phyloP scores from a whole-genome alignment of 78 protist species.

The Polysphondylium violaceum region DNA sequence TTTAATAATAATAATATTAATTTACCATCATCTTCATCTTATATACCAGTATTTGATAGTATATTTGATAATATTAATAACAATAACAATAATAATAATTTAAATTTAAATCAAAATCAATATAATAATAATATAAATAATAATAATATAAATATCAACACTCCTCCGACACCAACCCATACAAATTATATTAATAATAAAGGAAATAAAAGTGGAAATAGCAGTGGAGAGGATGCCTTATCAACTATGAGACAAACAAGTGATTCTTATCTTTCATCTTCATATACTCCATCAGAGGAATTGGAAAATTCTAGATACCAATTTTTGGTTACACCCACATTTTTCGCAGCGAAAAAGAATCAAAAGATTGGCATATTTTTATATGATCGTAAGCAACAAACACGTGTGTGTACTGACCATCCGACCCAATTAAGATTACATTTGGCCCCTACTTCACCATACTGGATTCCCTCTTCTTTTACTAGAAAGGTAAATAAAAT shows the following conservation, averaged over 20 bases:
- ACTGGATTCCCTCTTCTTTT: slow-evolving; percentile 56
- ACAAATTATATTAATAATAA: background rate
- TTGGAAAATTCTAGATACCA: background rate
- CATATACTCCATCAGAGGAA: slow-evolving; percentile 1
- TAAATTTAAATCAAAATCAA: background rate
- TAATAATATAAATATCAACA: too few relatives aligned
- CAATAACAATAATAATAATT: background rate
- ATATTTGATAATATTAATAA: too few relatives aligned
- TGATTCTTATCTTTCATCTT: background rate
- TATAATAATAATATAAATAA: too few relatives aligned
- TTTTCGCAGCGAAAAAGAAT: slow-evolving; percentile 70
- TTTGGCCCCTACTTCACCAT: slow-evolving; percentile 40
- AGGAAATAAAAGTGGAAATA: background rate
- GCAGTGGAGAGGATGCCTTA: background rate
- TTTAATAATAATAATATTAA: too few relatives aligned
- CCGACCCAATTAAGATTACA: slow-evolving; percentile 29
- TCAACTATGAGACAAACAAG: background rate
- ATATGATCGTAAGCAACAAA: slow-evolving; percentile 11
- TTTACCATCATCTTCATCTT: background rate
- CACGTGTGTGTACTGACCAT: slow-evolving; percentile 7
- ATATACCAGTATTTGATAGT: too few relatives aligned
- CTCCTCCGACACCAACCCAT: background rate
- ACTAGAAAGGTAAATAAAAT: slow-evolving; percentile 46
- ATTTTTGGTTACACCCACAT: slow-evolving; percentile 58
- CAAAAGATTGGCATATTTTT: slow-evolving; percentile 68